Evolutionary conservation across 208 protist species (phyloP), one percentile per base, ranked within the genome.

Genomic region (Borovskyia barvae): DNA sequence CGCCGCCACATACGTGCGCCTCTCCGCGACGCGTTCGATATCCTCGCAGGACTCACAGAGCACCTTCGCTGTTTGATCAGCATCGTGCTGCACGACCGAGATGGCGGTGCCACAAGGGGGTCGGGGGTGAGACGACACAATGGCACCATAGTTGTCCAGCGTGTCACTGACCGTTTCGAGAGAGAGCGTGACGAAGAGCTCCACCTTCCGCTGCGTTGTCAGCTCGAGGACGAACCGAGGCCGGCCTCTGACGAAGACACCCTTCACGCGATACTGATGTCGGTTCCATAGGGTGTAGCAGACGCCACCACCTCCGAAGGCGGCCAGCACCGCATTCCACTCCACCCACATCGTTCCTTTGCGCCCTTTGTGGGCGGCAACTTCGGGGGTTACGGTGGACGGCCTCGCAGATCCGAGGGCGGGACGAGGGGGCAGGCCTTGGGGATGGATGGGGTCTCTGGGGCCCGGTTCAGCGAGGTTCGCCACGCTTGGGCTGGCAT

Each of bases 261-360:
- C 63, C 42, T 42, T 35, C 6, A 84, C 47, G 14, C 81, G 77
- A 53, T 89, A 87, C 42, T 83, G 69, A 17, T 71, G 28, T 54
- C 58, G 64, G 36, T 45, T 17, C 52, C 65, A 72, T 20, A 67
- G 56, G 37, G 82, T 64, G 58, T 86, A 90, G 64, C 77, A 80
- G 25, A 90, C 83, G 29, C 79, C 77, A 33, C 82, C 81, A 8
- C 79, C 80, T n/a, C 63, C 66, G 48, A 95, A 95, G 45, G 76
- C 72, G 4, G 55, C 33, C 26, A 85, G 69, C n/a, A 68, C 73
- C 48, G 92, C 89, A 0, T 29, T 50, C 86, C 85, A 93, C 37
- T 69, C 66, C 66, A 95, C 73, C 86, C 89, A 95, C 51, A 95
- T 82, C 40, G 72, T 74, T 6, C 78, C 84, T 19, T 77, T 68